Conservation (phyloP, 164 flowering plant species). For the Magnolia changhungtana region DNA sequence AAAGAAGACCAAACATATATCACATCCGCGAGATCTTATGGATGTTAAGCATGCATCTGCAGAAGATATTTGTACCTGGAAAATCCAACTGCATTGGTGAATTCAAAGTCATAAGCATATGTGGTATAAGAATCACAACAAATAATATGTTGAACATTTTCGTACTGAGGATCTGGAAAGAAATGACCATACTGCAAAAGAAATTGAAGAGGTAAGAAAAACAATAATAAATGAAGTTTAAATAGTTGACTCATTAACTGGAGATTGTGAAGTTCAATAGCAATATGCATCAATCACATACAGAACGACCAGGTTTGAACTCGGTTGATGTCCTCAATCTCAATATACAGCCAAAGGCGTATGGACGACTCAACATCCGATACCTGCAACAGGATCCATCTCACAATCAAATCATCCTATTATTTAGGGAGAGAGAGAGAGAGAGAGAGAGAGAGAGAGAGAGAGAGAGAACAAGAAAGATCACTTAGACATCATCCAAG, state of each 20-base stretch:
- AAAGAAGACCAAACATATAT: neutral
- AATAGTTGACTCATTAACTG: neutral
- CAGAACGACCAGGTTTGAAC: constrained; percentile 74
- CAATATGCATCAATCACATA: constrained; percentile 27
- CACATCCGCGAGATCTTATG: neutral
- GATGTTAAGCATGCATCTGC: neutral
- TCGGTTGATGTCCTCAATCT: constrained; percentile 92
- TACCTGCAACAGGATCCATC: constrained; percentile 54
- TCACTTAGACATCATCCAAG: too few species aligned
- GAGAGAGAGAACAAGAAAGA: neutral
- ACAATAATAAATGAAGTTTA: neutral
- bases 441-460: too few species aligned
- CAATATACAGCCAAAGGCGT: constrained; percentile 88
- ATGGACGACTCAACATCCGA: constrained; percentile 93
- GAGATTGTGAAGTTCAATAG: constrained; percentile 2
- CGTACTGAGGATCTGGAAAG: constrained; percentile 98
- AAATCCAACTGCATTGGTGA: constrained; percentile 61
- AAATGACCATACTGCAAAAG: constrained; percentile 92
- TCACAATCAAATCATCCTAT: constrained; percentile 3
- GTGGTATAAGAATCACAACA: constrained; percentile 97
- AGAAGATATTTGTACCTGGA: constrained; percentile 52
- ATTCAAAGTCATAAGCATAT: constrained; percentile 97
- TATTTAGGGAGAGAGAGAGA: neutral
- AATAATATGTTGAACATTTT: constrained; percentile 94
- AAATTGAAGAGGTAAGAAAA: neutral